phyloP scores from a whole-genome alignment of 495 filamentous ascomycete genomes.

The Cercophora newfieldiana region DNA sequence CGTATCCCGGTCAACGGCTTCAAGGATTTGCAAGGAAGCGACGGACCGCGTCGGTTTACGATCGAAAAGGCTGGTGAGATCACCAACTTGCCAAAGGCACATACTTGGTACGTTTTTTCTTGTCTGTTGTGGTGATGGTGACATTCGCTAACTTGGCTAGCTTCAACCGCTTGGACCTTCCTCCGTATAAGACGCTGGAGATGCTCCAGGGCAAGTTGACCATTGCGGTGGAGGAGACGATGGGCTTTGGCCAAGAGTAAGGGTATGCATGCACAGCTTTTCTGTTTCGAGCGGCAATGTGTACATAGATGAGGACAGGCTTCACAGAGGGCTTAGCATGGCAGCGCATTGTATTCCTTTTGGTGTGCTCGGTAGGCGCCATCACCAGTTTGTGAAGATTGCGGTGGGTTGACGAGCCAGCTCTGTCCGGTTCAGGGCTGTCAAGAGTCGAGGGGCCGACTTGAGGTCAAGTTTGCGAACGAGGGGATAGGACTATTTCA shows the following conservation, averaged over 20 bases:
- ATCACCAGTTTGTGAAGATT: background rate
- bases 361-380: background rate
- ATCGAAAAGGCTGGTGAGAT: conserved; percentile 97
- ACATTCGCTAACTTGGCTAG: conserved; percentile 52
- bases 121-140: conserved; percentile 8
- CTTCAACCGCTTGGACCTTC: conserved; percentile 96
- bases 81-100: conserved; percentile 87
- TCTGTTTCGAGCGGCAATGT: conserved; percentile 7
- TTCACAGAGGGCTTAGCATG: background rate
- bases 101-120: conserved; percentile 77
- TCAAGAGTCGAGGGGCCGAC: no score
- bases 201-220: conserved; percentile 84
- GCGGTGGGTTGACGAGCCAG: no score
- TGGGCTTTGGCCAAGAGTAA: conserved; percentile 98
- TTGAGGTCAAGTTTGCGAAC: no score
- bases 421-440: no score
- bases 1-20: conserved; percentile 99
- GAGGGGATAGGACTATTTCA: background rate
- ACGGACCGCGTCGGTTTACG: conserved; percentile 92
- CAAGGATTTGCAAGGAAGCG: conserved; percentile 97
- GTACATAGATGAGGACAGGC: conserved; percentile 10
- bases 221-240: conserved; percentile 96
- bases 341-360: background rate
- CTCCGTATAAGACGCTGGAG: conserved; percentile 87
- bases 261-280: background rate